phyloP scores from a whole-genome alignment of 2,329 filamentous ascomycete species.

The Plectosphaerella sp. region DNA sequence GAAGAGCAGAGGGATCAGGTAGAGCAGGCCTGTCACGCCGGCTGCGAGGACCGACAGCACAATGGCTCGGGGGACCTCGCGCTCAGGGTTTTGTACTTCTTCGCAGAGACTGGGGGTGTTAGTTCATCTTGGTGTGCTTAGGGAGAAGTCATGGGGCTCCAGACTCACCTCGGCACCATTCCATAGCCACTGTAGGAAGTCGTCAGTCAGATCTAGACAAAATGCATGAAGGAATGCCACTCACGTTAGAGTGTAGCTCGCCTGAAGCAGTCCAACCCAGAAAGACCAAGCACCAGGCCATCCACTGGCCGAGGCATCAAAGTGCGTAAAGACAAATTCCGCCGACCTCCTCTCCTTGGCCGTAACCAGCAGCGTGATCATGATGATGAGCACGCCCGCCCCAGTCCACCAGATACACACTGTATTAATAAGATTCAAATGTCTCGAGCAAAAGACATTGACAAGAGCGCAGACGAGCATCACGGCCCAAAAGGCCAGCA shows the following conservation, averaged over 20 bases:
- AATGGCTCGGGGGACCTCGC: conserved; percentile 68
- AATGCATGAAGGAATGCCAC: neutral
- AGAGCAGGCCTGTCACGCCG: conserved; percentile 61
- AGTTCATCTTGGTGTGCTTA: too few relatives aligned
- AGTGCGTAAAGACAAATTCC: conserved; percentile 64
- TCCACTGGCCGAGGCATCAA: conserved; percentile 61
- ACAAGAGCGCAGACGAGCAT: conserved; percentile 60
- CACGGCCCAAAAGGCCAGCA: conserved; percentile 68
- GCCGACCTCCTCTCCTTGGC: conserved; percentile 49
- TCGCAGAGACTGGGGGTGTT: conserved; percentile 60
- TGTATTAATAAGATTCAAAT: conserved; percentile 65
- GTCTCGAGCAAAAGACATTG: conserved; percentile 58
- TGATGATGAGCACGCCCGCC: conserved; percentile 49
- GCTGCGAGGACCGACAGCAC: conserved; percentile 64
- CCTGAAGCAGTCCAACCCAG: conserved; percentile 64
- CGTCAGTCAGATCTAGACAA: neutral
- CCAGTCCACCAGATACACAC: conserved; percentile 70
- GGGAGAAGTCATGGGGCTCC: too few relatives aligned
- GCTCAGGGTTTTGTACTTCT: conserved; percentile 64
- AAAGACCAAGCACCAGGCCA: conserved; percentile 70
- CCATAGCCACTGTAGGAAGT: conserved; percentile 50
- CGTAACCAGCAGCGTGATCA: conserved; percentile 54
- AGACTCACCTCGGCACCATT: conserved; percentile 42
- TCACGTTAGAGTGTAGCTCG: neutral
- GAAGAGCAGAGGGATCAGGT: conserved; percentile 71